A percentile compares a stretch with the other conserved stretches of the same genome.
These are phyloP conservation scores for Caryopteris hybrid DNA, from an alignment of 305 asterid species.

Conservation along the genomic window DNA sequence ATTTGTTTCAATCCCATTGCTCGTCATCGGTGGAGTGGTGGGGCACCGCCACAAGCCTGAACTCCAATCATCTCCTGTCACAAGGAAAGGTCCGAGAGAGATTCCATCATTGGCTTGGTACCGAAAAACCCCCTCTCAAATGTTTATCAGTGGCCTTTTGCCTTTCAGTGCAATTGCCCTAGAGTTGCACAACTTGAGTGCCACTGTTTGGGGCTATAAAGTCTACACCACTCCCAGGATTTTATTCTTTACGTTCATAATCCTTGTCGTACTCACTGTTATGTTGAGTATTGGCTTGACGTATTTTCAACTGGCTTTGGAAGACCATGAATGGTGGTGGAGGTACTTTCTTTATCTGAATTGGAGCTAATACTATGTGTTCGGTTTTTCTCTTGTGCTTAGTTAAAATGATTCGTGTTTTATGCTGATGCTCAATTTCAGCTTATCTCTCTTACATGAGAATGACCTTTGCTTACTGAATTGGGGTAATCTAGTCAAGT, in stretches of 20 bases:
- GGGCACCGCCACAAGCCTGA: constrained; percentile 52
- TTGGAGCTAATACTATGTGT: constrained; percentile 5
- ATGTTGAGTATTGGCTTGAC: constrained; percentile 67
- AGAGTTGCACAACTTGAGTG: constrained; percentile 67
- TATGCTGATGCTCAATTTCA: too few relatives aligned
- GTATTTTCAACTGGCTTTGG: constrained; percentile 70
- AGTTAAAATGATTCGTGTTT: not conserved
- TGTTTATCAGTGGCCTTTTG: constrained; percentile 80
- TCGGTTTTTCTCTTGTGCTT: not conserved
- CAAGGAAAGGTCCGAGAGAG: constrained; percentile 55
- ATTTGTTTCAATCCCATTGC: constrained; percentile 62
- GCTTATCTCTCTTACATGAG: too few relatives aligned
- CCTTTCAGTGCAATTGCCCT: constrained; percentile 71
- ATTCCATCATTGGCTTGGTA: constrained; percentile 58
- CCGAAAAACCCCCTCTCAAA: constrained; percentile 61
- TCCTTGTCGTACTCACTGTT: constrained; percentile 55
- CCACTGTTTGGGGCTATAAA: constrained; percentile 86
- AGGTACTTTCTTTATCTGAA: constrained; percentile 40
- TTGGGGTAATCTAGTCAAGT: too few relatives aligned
- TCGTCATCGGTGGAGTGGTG: constrained; percentile 51
- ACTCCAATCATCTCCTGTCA: constrained; percentile 40
- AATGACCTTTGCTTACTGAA: too few relatives aligned
- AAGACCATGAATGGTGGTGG: constrained; percentile 93
- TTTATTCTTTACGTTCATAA: constrained; percentile 52
- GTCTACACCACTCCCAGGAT: constrained; percentile 47